A percentile compares a stretch with the other conserved stretches of the same genome.
Conservation (phyloP, 176 grass and related monocot genomes). For the Oryza australiensis region DNA sequence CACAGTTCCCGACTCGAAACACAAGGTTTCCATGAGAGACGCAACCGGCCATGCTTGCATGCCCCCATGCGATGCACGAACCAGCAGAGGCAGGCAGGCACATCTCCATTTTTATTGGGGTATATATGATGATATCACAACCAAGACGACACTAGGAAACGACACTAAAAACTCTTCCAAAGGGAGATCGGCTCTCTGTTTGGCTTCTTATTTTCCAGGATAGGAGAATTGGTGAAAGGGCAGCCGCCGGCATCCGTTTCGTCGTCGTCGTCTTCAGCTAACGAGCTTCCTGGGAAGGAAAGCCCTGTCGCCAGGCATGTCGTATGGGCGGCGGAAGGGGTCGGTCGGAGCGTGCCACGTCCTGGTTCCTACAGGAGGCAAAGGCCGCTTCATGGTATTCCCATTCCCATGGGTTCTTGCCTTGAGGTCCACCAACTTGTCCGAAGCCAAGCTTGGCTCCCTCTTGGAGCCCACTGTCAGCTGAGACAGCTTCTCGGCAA, state of each 20-base stretch:
- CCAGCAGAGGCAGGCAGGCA: not conserved
- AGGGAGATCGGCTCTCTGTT: not conserved
- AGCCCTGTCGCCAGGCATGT: conserved; percentile 58
- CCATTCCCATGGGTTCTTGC: conserved; percentile 25
- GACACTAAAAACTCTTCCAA: not conserved
- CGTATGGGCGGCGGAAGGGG: conserved; percentile 46
- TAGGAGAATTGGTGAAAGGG: not conserved
- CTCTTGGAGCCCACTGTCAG: conserved; percentile 55
- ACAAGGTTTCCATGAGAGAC: conserved; percentile 2
- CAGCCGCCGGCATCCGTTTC: too few species aligned
- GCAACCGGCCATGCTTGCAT: not conserved
- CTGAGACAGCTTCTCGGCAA: conserved; percentile 57
- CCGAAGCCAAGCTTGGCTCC: conserved; percentile 11
- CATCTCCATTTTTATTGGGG: conserved; percentile 18
- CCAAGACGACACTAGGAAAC: not conserved
- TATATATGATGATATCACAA: not conserved
- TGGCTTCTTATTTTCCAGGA: not conserved
- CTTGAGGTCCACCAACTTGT: conserved; percentile 50
- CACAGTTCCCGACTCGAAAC: not conserved
- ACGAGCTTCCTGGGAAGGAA: conserved; percentile 68
- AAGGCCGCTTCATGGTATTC: conserved; percentile 28
- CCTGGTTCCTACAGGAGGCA: conserved; percentile 53
- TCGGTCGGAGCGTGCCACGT: conserved; percentile 47
- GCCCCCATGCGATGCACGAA: not conserved
- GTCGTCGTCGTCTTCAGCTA: conserved; percentile 36